phyloP scores from a whole-genome alignment of 192 early-diverging fungal species.

The Coemansia sp. region DNA sequence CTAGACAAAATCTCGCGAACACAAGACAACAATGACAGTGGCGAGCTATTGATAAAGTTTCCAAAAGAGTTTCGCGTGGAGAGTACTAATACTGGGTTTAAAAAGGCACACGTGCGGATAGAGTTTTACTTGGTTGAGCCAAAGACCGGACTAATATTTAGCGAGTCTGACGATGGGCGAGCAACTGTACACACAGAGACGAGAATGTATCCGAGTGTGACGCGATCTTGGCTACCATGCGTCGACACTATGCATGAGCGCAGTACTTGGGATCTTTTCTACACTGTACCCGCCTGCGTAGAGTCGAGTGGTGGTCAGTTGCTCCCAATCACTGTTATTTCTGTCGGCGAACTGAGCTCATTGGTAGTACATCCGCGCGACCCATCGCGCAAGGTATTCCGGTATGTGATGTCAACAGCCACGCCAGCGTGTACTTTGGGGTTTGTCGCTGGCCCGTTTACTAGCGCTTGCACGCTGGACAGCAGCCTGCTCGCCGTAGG shows the following conservation, averaged over 20 bases:
- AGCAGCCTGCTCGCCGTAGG: constrained; percentile 18
- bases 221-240: constrained; percentile 81
- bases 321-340: constrained; percentile 51
- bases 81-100: neutral
- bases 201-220: constrained; percentile 64
- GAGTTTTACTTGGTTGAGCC: constrained; percentile 50
- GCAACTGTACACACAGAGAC: constrained; percentile 66
- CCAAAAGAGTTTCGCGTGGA: constrained; percentile 16
- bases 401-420: constrained; percentile 69
- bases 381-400: constrained; percentile 62
- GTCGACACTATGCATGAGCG: constrained; percentile 66
- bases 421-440: constrained; percentile 75
- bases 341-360: constrained; percentile 73
- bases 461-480: constrained; percentile 45
- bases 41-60: constrained; percentile 35
- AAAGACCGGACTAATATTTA: constrained; percentile 36
- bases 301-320: constrained; percentile 4
- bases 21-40: constrained; percentile 12
- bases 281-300: constrained; percentile 62
- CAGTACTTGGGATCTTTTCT: constrained; percentile 82
- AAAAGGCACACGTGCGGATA: constrained; percentile 33
- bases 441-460: constrained; percentile 73
- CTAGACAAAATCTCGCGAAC: constrained; percentile 21
- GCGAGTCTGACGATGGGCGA: constrained; percentile 3
- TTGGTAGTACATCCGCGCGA: constrained; percentile 65